Conservation (phyloP, 83 land plant genomes). For the Thuja plicata region DNA sequence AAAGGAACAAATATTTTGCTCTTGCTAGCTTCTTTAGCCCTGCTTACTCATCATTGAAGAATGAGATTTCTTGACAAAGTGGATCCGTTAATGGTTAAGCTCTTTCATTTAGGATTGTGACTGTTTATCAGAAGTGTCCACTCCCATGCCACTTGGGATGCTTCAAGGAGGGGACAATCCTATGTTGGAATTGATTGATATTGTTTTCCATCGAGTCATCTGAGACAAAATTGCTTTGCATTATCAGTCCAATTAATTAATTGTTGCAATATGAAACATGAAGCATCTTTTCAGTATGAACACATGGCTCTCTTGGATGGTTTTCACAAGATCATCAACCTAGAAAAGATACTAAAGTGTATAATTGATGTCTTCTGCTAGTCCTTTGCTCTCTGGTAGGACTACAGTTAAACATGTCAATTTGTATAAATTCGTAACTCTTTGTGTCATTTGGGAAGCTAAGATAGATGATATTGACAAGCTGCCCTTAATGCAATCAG, state of each 20-base stretch:
- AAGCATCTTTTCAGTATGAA: not conserved
- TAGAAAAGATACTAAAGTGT: not conserved
- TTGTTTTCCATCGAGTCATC: too few relatives aligned
- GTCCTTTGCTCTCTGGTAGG: not conserved
- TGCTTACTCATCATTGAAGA: not conserved
- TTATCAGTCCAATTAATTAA: not conserved
- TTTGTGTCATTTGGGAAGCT: not conserved
- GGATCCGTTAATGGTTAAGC: too few relatives aligned
- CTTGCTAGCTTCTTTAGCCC: not conserved
- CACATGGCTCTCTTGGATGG: not conserved
- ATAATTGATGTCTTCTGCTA: not conserved
- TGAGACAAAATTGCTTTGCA: not conserved
- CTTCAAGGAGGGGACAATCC: too few relatives aligned
- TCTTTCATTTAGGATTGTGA: too few relatives aligned
- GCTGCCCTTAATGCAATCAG: not conserved
- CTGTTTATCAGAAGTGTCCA: not conserved
- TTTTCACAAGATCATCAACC: not conserved
- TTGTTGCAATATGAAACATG: not conserved
- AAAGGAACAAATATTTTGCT: too few relatives aligned
- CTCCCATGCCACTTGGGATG: too few relatives aligned
- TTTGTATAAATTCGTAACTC: not conserved
- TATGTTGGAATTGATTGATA: too few relatives aligned
- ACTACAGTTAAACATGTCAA: not conserved
- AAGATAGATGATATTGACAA: not conserved
- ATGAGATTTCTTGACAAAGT: too few relatives aligned